Evolutionary conservation across 2,329 filamentous ascomycete genomes (phyloP), one percentile per base, ranked within the genome.

Genomic region (Diaporthe amygdali): DNA sequence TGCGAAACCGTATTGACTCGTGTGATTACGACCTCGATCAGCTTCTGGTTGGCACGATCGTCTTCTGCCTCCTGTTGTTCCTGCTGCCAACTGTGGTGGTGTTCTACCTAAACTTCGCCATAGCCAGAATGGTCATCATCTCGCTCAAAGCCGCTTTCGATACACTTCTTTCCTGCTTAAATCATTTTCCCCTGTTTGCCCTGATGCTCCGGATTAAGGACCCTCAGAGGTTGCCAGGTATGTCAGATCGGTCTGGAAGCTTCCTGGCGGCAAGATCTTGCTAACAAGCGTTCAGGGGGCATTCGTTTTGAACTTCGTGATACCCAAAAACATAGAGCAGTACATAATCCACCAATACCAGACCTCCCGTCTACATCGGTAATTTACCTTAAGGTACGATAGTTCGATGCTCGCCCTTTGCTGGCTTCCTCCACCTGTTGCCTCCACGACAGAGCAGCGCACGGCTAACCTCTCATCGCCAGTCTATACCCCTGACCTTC

Each of bases 1-100:
- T 99, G 27, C 93, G 97, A 73, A 97, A 98, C 79, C 95, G 96
- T 82, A 98, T 99, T 77, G 96, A 99, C 80, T 97, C 95, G 56
- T 99, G 96, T 86, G 96, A 98, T 83, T 99, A 99, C 83, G 96
- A 98, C 79, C 89, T 99, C 30, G 96, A 99, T 79, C 97, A 99
- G 82, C 89, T 99, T 5, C 91, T 99, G 8, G 91, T 99, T 9
- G 96, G 96, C 72, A 99, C 96, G 0, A 98, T 99, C 72, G 86
- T 99, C 25, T 99, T 99, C 79, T 98, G 96, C 0, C 86, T 99
- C 9, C 88, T 99, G 1, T 97, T 97, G 83, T 99, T 98, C 81
- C 87, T 99, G 20, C 86, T 99, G 4, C 96, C 96, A 0, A 99
- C 96, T 0, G 95, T 99, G 30, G 90, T 96, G 67, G 96, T 99